These are phyloP conservation scores for Stramenopiles sp. DNA, from an alignment of 352 stramenopile species.

Conservation along the genomic window DNA sequence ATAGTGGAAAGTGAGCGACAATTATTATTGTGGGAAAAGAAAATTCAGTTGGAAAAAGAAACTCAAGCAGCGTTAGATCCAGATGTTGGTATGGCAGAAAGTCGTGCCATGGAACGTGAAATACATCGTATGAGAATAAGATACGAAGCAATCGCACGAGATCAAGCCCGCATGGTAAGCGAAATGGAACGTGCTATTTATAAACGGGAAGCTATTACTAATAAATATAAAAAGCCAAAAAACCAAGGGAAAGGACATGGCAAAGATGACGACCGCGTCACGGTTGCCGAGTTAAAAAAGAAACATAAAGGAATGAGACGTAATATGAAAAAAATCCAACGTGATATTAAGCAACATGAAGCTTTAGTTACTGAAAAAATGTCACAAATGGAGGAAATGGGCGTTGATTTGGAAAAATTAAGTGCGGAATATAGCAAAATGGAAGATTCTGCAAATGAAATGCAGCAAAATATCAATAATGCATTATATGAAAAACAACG, in stretches of 20 bases:
- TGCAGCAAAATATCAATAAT: constrained; percentile 56
- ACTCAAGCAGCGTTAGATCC: constrained; percentile 75
- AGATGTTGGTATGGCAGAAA: constrained; percentile 63
- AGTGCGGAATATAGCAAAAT: neutral
- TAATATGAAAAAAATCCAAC: no score
- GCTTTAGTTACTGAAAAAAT: no score
- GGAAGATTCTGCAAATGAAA: constrained; percentile 33
- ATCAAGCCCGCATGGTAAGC: constrained; percentile 71
- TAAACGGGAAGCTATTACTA: constrained; percentile 72
- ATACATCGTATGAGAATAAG: constrained; percentile 80
- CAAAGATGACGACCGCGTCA: constrained; percentile 10
- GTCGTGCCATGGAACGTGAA: constrained; percentile 75
- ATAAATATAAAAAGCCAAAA: constrained; percentile 55
- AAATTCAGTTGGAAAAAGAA: constrained; percentile 85
- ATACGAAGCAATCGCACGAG: constrained; percentile 61
- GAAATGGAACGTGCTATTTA: constrained; percentile 79
- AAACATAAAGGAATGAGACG: no score
- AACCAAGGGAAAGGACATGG: constrained; percentile 12
- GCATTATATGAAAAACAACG: constrained; percentile 69
- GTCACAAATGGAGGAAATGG: no score
- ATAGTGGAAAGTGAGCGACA: constrained; percentile 73
- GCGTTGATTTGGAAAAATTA: constrained; percentile 4
- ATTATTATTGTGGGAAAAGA: constrained; percentile 83
- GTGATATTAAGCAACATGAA: no score
- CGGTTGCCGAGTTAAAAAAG: constrained; percentile 2